phyloP scores from a whole-genome alignment of 345 rosid species.

The Arabis alpina region DNA sequence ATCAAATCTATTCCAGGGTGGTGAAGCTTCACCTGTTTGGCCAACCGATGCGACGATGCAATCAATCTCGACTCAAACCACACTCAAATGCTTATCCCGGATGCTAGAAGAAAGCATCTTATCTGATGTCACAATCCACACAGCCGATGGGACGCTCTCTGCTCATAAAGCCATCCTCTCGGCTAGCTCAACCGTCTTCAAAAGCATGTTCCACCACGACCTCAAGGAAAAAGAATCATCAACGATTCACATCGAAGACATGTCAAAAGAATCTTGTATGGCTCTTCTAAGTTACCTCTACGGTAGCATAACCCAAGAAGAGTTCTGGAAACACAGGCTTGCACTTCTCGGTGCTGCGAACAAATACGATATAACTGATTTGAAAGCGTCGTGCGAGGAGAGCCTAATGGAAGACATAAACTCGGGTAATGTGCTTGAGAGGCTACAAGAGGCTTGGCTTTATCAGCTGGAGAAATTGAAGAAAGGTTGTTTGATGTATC shows the following conservation, averaged over 20 bases:
- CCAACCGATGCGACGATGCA: slow-evolving; percentile 70
- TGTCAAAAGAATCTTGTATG: slow-evolving; percentile 81
- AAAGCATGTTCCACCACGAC: slow-evolving; percentile 87
- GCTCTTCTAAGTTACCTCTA: slow-evolving; percentile 82
- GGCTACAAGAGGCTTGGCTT: slow-evolving; percentile 92
- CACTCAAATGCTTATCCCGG: slow-evolving; percentile 76
- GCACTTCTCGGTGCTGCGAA: slow-evolving; percentile 79
- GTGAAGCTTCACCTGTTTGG: slow-evolving; percentile 72
- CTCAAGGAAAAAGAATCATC: slow-evolving; percentile 94
- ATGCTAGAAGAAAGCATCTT: slow-evolving; percentile 85
- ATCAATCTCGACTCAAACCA: slow-evolving; percentile 58
- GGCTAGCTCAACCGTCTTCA: slow-evolving; percentile 87
- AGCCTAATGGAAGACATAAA: slow-evolving; percentile 91
- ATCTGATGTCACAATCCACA: slow-evolving; percentile 75
- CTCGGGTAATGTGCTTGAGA: slow-evolving; percentile 79
- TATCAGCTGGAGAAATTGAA: slow-evolving; percentile 82
- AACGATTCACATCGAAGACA: slow-evolving; percentile 75
- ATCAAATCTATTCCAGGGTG: slow-evolving; percentile 53
- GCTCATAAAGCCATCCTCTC: slow-evolving; percentile 91
- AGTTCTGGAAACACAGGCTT: slow-evolving; percentile 92
- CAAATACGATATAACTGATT: slow-evolving; percentile 74
- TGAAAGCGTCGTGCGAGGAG: slow-evolving; percentile 83
- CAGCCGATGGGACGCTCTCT: slow-evolving; percentile 70
- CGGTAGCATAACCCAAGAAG: slow-evolving; percentile 76
- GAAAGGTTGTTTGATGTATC: slow-evolving; percentile 79